Base-by-base conservation (phyloP, 108 stramenopile genomes). In the Pseudonitzschia pungens region DNA sequence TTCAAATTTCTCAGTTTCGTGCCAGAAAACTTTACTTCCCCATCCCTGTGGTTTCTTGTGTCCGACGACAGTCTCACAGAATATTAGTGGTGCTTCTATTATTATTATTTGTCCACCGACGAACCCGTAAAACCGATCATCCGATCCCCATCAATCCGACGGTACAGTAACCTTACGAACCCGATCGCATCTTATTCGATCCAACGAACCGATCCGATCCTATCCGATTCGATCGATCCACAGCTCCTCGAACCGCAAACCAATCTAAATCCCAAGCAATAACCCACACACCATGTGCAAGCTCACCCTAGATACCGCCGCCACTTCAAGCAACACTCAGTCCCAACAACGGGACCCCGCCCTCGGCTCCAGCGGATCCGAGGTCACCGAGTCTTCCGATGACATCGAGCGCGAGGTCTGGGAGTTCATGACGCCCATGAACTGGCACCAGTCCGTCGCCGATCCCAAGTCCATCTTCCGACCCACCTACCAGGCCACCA, bases 361-460 rank as follows among this genome's bases (percentile, higher is more conserved):
- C 29, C 32, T 62, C 12, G 36, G n/a, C 21, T 24, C 6, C 7
- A 58, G 57, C 29, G 0, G 27, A 48, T 48, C 26, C 22, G 54
- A 55, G 24, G 16, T n/a, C 50, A 7, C 26, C 0, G 26, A 36
- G 16, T 33, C 24, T 41, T 32, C 42, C 29, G 62, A 52, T 3
- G 72, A 73, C 64, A 11, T 45, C 0, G 72, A 77, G 40, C 77
- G 67, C 18, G 71, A 77, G 53, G 65, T 77, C 18, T 77, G 77
- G 77, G 77, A 71, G 22, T 50, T 57, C 0, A 77, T 77, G 77
- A 67, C 70, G 22, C 77, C 77, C 28, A 21, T 42, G 15, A 64
- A 78, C 8, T 83, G 82, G 82, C 76, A 79, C 42, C 65, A 80
- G 24, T 73, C 71, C 21, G 68, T 83, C 2, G 71, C 70, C 44